Conservation (phyloP, 768 basidiomycete species). For the Calocybe indica region DNA sequence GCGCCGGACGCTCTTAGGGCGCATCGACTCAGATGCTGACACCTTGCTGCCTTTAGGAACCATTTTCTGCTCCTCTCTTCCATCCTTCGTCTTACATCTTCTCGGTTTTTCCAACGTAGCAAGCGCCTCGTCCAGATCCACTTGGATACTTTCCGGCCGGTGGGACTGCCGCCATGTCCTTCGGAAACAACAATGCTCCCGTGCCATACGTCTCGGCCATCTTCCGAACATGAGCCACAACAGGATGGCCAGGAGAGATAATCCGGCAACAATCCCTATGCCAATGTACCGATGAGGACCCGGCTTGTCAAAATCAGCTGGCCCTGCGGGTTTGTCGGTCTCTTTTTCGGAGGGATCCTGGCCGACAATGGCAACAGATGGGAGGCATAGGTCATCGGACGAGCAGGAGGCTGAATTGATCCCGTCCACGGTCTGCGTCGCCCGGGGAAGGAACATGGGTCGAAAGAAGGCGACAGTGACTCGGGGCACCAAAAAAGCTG, state of each 20-base stretch:
- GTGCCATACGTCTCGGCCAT: conserved; percentile 25
- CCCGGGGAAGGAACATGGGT: conserved; percentile 25
- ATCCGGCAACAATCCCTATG: conserved; percentile 31
- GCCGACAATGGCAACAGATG: conserved; percentile 17
- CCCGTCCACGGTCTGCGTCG: conserved; percentile 9
- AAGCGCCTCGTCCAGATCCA: too few species aligned
- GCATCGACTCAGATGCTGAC: too few species aligned
- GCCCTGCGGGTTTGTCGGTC: conserved; percentile 6
- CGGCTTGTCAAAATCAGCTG: conserved; percentile 18
- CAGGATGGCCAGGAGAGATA: conserved; percentile 26
- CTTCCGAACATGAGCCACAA: conserved; percentile 30
- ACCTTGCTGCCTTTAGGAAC: not conserved
- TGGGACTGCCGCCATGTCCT: not conserved
- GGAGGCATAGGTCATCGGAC: conserved; percentile 13
- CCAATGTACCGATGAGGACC: conserved; percentile 41
- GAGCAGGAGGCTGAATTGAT: conserved; percentile 13
- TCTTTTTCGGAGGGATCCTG: conserved; percentile 18
- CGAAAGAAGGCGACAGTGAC: too few species aligned
- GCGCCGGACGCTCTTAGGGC: conserved; percentile 81
- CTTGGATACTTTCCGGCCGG: not conserved
- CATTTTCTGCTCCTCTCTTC: not conserved
- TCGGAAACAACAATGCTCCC: conserved; percentile 6
- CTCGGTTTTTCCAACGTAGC: not conserved
- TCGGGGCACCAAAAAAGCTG: too few species aligned
- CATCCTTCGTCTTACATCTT: not conserved